These are phyloP conservation scores for Cichorium intybus DNA, from an alignment of 140 eudicot species.

Conservation along the genomic window DNA sequence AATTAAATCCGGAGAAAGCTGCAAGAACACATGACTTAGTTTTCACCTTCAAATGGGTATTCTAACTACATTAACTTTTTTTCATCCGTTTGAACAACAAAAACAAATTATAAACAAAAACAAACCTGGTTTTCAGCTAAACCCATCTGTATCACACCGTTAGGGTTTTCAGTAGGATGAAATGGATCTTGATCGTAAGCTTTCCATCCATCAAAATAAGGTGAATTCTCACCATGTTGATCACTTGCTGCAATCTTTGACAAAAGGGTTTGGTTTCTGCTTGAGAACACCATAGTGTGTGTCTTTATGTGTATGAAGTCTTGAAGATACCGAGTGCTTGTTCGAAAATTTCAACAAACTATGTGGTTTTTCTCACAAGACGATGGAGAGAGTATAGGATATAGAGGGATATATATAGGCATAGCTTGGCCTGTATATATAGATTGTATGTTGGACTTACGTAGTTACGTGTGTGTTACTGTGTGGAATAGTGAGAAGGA, in stretches of 20 bases:
- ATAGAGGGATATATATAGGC: conserved; percentile 11
- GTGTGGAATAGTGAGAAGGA: not conserved
- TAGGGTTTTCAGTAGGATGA: conserved; percentile 45
- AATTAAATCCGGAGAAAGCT: conserved; percentile 55
- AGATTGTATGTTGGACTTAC: conserved; percentile 8
- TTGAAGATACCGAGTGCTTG: not conserved
- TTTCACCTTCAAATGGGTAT: not conserved
- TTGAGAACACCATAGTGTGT: conserved; percentile 23
- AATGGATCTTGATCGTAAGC: conserved; percentile 65
- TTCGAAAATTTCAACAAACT: not conserved
- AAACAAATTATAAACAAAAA: not conserved
- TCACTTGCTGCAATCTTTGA: conserved; percentile 61
- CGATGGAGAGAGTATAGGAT: conserved; percentile 14
- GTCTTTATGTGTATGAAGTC: not conserved
- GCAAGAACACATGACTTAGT: conserved; percentile 14
- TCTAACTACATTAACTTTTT: not conserved
- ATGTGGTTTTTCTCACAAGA: conserved; percentile 18
- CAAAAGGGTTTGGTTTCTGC: conserved; percentile 27
- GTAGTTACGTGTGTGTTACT: conserved; percentile 2
- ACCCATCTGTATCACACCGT: conserved; percentile 79
- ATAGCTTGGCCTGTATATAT: not conserved
- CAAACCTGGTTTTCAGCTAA: conserved; percentile 77
- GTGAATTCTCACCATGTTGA: conserved; percentile 70
- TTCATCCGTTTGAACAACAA: conserved; percentile 3
- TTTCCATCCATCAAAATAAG: conserved; percentile 76